phyloP scores from a whole-genome alignment of 2,329 filamentous ascomycete species.

The Colletotrichum cordylinicola region DNA sequence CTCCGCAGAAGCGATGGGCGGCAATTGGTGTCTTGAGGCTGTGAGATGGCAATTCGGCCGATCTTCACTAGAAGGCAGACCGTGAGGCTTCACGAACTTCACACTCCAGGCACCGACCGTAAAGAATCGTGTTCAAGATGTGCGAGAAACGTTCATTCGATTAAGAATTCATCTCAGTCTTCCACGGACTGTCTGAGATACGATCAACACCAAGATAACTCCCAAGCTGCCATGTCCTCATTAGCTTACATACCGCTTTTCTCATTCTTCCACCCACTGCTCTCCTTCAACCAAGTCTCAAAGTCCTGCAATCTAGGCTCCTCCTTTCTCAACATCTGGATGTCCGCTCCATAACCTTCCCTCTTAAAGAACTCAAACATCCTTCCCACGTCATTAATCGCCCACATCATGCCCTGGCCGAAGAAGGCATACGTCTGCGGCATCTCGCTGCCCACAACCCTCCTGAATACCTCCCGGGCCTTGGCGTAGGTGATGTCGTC shows the following conservation, averaged over 20 bases:
- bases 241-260: neutral
- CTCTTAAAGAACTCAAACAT: conserved; percentile 25
- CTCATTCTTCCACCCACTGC: conserved; percentile 27
- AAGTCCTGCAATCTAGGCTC: conserved; percentile 26
- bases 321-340: conserved; percentile 8
- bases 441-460: conserved; percentile 11
- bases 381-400: conserved; percentile 17
- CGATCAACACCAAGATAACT: neutral
- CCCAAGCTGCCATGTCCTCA: neutral
- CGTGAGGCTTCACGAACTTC: neutral
- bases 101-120: neutral
- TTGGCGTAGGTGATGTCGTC: conserved; percentile 22
- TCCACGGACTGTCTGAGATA: neutral
- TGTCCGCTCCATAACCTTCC: conserved; percentile 21
- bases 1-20: neutral
- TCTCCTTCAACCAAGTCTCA: conserved; percentile 26
- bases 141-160: neutral
- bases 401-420: conserved; percentile 21
- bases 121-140: fast-evolving
- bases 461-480: conserved; percentile 15
- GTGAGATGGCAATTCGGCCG: neutral
- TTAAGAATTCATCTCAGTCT: neutral
- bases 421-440: conserved; percentile 18
- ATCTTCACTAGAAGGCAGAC: neutral
- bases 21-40: neutral